Percentiles rank a stretch among this genome's conserved stretches.
Conservation (phyloP, 2,329 filamentous ascomycete genomes). For the Ilyonectria mors-panacis region DNA sequence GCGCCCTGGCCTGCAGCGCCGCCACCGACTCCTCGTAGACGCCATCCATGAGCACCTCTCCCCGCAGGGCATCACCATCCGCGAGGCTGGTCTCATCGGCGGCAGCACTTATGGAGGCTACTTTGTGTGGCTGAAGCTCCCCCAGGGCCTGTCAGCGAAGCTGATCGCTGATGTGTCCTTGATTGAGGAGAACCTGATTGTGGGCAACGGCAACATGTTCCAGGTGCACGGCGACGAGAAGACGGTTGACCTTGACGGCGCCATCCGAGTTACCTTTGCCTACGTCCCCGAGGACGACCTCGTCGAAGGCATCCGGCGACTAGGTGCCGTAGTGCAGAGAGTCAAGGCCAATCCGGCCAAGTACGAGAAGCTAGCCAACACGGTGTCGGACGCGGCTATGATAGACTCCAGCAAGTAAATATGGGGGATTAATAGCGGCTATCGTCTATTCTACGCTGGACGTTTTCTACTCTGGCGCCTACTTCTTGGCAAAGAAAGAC, state of each 20-base stretch:
- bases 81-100: slow-evolving; percentile 56
- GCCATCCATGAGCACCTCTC: slow-evolving; percentile 73
- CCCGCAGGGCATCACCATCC: slow-evolving; percentile 71
- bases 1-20: slow-evolving; percentile 61
- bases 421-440: slow-evolving; percentile 17
- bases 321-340: slow-evolving; percentile 64
- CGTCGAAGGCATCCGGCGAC: slow-evolving; percentile 75
- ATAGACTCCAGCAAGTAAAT: slow-evolving; percentile 48
- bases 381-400: slow-evolving; percentile 33
- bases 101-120: slow-evolving; percentile 80
- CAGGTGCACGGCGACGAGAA: slow-evolving; percentile 72
- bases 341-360: slow-evolving; percentile 49
- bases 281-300: slow-evolving; percentile 79
- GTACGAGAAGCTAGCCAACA: slow-evolving; percentile 41
- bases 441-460: neutral
- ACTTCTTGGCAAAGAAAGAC: slow-evolving; percentile 93
- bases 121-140: slow-evolving; percentile 85
- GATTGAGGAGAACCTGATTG: slow-evolving; percentile 74
- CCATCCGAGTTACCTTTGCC: slow-evolving; percentile 78
- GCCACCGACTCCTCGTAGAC: slow-evolving; percentile 67
- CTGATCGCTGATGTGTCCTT: slow-evolving; percentile 71
- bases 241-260: slow-evolving; percentile 69
- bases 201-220: slow-evolving; percentile 80
- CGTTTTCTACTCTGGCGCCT: neutral
- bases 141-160: slow-evolving; percentile 63